These are phyloP conservation scores for Heterobasidion irregulare DNA, from an alignment of 1,284 basidiomycete genomes.

Conservation along the genomic window DNA sequence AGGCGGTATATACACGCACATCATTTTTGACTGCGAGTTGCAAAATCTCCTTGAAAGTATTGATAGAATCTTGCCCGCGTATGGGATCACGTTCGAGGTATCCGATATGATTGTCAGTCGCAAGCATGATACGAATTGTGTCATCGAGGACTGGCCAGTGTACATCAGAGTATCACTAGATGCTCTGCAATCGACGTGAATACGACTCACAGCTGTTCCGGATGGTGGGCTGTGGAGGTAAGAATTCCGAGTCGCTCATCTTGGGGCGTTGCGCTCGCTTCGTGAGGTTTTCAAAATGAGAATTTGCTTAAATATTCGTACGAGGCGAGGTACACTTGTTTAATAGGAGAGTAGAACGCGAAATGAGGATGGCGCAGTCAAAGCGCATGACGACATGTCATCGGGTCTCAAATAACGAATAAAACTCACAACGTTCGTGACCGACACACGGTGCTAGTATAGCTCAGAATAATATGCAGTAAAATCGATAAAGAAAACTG, in stretches of 20 bases:
- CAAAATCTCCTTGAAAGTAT: conserved; percentile 92
- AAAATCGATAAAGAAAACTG: no score
- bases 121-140: conserved; percentile 79
- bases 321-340: no score
- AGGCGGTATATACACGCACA: conserved; percentile 33
- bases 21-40: conserved; percentile 85
- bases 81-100: conserved; percentile 94
- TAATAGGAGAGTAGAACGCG: no score
- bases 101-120: conserved; percentile 95
- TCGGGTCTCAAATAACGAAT: no score
- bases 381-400: no score
- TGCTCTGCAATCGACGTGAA: conserved; percentile 1
- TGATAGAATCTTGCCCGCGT: conserved; percentile 90
- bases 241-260: conserved; percentile 18
- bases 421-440: no score
- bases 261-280: neutral
- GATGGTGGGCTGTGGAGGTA: conserved; percentile 18
- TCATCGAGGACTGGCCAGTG: conserved; percentile 43
- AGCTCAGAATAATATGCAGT: no score
- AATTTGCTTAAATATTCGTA: no score
- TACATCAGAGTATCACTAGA: neutral
- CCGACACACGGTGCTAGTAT: no score
- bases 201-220: conserved; percentile 6
- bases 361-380: no score
- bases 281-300: neutral